phyloP scores from a whole-genome alignment of 805 yeast species.

The Saccharomycopsis sp. region DNA sequence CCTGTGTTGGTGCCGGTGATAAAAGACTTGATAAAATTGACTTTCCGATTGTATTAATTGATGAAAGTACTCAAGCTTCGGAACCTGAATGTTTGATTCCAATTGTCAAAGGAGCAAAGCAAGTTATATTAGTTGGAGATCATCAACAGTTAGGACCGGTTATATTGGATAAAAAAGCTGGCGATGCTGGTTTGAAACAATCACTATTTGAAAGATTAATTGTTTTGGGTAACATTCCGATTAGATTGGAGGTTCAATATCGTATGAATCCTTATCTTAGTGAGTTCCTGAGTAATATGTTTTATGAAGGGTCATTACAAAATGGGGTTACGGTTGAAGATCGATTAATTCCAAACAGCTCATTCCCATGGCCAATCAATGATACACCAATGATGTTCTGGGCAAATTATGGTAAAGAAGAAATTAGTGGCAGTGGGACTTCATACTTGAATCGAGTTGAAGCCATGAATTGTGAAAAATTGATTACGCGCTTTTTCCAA shows the following conservation, averaged over 20 bases:
- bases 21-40: conserved; percentile 44
- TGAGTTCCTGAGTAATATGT: conserved; percentile 86
- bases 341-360: conserved; percentile 45
- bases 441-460: conserved; percentile 81
- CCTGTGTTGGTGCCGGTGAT: conserved; percentile 92
- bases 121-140: conserved; percentile 87
- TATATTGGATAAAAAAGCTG: conserved; percentile 70
- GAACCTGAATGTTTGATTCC: conserved; percentile 93
- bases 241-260: conserved; percentile 84
- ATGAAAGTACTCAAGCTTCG: conserved; percentile 89
- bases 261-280: conserved; percentile 89
- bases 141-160: conserved; percentile 96
- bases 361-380: conserved; percentile 88
- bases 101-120: conserved; percentile 81
- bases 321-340: conserved; percentile 83
- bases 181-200: conserved; percentile 78
- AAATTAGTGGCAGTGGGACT: conserved; percentile 72
- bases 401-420: conserved; percentile 86
- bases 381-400: conserved; percentile 94
- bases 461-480: conserved; percentile 80
- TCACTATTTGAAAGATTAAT: conserved; percentile 85
- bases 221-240: conserved; percentile 74
- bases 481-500: conserved; percentile 62
- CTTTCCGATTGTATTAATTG: conserved; percentile 78
- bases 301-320: conserved; percentile 86